Percentiles rank a stretch among this genome's conserved stretches.
Conservation (phyloP, 306 rosid species). For the Elaeagnus macrophylla region DNA sequence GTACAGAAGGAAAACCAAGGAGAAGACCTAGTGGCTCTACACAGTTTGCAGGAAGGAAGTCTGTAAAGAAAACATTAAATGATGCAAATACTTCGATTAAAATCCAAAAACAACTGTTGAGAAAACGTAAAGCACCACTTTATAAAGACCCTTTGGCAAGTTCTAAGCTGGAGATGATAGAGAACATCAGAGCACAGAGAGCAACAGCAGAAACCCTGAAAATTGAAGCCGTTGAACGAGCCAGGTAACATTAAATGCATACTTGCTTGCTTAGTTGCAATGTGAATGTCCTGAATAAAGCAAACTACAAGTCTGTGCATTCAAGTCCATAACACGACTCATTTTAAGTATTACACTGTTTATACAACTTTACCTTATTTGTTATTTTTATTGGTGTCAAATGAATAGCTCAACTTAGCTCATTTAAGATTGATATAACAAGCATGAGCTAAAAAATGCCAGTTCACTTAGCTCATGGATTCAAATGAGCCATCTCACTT, state of each 20-base stretch:
- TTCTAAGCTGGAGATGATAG: conserved; percentile 89
- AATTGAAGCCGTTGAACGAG: conserved; percentile 65
- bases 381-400: too few relatives aligned
- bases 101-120: conserved; percentile 20
- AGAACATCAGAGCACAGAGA: conserved; percentile 75
- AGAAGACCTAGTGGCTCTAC: conserved; percentile 36
- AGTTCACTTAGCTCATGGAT: too few relatives aligned
- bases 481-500: too few relatives aligned
- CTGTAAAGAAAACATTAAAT: conserved; percentile 28
- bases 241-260: conserved; percentile 41
- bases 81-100: conserved; percentile 20
- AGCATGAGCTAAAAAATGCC: too few relatives aligned
- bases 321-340: too few relatives aligned
- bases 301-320: too few relatives aligned
- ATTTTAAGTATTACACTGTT: too few relatives aligned
- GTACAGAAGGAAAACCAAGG: conserved; percentile 56
- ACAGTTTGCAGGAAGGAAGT: conserved; percentile 29
- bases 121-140: conserved; percentile 48
- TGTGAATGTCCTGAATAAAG: too few relatives aligned
- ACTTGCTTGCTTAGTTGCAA: not conserved
- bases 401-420: too few relatives aligned
- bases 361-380: too few relatives aligned
- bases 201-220: conserved; percentile 55
- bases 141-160: conserved; percentile 81
- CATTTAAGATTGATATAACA: too few relatives aligned